Evolutionary conservation across 2,329 filamentous ascomycete genomes (phyloP).

Genomic region (Verticillium longisporum): DNA sequence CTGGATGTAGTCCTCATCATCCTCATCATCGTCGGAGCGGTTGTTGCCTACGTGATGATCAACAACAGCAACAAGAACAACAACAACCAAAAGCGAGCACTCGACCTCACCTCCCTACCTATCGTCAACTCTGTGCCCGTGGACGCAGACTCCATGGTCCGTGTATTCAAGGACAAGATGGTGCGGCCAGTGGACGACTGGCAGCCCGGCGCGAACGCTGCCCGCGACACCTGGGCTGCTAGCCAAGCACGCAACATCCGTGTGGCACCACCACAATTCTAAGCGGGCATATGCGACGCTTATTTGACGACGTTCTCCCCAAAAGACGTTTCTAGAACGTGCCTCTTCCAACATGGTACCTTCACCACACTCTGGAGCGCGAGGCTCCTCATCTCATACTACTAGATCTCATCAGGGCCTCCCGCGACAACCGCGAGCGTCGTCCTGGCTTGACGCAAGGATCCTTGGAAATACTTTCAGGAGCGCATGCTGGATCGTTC

Average conservation of each 20-base stretch:
- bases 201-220: constrained; percentile 2
- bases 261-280: not conserved
- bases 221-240: not conserved
- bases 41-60: constrained; percentile 28
- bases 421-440: not conserved
- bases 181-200: not conserved
- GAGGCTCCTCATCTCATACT: not conserved
- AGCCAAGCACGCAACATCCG: not conserved
- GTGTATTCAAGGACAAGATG: constrained; percentile 3
- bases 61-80: constrained; percentile 16
- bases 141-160: constrained; percentile 5
- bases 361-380: not conserved
- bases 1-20: constrained; percentile 43
- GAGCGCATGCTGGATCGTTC: not conserved
- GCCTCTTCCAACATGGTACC: not conserved
- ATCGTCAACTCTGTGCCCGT: constrained; percentile 16
- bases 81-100: constrained; percentile 16
- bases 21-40: constrained; percentile 42
- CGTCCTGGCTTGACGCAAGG: not conserved
- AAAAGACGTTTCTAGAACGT: not conserved
- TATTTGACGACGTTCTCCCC: not conserved
- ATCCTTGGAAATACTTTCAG: not conserved
- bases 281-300: not conserved
- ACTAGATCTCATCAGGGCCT: not conserved
- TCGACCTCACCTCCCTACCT: constrained; percentile 15